Evolutionary conservation across 2,329 filamentous ascomycete species (phyloP).

Genomic region (Cryphonectria parasitica): DNA sequence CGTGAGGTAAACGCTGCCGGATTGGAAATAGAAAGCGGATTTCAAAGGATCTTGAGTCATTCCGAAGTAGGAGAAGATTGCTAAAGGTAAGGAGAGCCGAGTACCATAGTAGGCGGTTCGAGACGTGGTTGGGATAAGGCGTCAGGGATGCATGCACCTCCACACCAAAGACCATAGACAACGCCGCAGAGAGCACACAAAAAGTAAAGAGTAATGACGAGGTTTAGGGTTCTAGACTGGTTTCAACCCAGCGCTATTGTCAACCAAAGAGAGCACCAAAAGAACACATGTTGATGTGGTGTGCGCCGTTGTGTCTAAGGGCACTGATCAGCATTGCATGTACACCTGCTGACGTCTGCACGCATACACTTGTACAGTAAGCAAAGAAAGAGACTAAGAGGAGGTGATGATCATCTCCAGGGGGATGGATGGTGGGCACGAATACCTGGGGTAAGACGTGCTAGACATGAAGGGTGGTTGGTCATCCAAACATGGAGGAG

Average conservation of each 20-base stretch:
- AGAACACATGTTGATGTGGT: neutral
- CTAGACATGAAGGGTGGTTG: neutral
- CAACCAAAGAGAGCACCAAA: neutral
- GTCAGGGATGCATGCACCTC: neutral
- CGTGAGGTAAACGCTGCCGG: neutral
- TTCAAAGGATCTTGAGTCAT: conserved; percentile 27
- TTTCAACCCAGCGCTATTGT: conserved; percentile 6
- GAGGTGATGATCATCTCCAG: too few species aligned
- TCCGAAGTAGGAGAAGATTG: conserved; percentile 20
- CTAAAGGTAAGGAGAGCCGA: conserved; percentile 25
- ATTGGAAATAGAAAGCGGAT: conserved; percentile 15
- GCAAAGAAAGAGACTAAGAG: neutral
- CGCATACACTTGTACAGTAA: neutral
- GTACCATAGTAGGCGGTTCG: neutral
- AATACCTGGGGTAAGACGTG: neutral
- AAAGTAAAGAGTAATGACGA: conserved; percentile 2
- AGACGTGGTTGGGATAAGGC: too few species aligned
- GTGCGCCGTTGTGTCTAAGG: neutral
- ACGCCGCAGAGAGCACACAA: neutral
- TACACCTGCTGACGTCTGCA: neutral
- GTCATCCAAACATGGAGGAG: too few species aligned
- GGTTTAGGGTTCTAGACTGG: neutral
- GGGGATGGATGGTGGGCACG: neutral
- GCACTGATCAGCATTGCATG: neutral
- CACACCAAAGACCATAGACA: neutral